A percentile compares a stretch with the other conserved stretches of the same genome.
Evolutionary conservation across 2,329 filamentous ascomycete genomes (phyloP).

Genomic region (Neofusicoccum laricinum): DNA sequence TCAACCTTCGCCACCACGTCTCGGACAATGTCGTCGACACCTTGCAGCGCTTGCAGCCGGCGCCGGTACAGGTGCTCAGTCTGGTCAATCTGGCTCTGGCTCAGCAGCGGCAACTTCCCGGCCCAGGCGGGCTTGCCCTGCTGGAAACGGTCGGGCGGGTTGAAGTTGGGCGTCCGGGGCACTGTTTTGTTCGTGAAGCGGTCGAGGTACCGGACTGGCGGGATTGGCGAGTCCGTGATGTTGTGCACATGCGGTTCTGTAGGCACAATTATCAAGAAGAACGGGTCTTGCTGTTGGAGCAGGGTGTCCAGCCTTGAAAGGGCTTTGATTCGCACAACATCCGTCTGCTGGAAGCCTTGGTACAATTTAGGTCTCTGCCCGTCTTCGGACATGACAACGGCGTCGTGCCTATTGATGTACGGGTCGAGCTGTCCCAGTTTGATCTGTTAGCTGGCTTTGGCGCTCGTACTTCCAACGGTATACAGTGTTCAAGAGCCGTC

Average conservation of each 20-base stretch:
- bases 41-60: constrained; percentile 25
- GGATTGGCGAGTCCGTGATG: constrained; percentile 15
- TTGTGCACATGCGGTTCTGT: constrained; percentile 22
- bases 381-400: constrained; percentile 26
- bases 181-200: constrained; percentile 17
- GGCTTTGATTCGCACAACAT: constrained; percentile 26
- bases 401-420: constrained; percentile 28
- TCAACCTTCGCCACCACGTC: constrained; percentile 30
- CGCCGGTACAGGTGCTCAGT: constrained; percentile 21
- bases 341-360: constrained; percentile 24
- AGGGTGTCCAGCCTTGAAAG: background rate
- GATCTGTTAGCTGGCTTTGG: no score
- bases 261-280: constrained; percentile 23
- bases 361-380: constrained; percentile 23
- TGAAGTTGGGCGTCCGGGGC: constrained; percentile 23
- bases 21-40: constrained; percentile 35
- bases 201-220: constrained; percentile 19
- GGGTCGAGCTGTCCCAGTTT: constrained; percentile 21
- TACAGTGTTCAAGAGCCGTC: no score
- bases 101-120: constrained; percentile 12
- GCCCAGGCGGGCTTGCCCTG: background rate
- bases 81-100: constrained; percentile 19
- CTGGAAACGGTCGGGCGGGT: constrained; percentile 15
- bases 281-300: constrained; percentile 19
- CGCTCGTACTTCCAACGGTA: no score